Conservation (phyloP, 768 basidiomycete genomes). For the Tylopilus plumbeoviolaceoides region DNA sequence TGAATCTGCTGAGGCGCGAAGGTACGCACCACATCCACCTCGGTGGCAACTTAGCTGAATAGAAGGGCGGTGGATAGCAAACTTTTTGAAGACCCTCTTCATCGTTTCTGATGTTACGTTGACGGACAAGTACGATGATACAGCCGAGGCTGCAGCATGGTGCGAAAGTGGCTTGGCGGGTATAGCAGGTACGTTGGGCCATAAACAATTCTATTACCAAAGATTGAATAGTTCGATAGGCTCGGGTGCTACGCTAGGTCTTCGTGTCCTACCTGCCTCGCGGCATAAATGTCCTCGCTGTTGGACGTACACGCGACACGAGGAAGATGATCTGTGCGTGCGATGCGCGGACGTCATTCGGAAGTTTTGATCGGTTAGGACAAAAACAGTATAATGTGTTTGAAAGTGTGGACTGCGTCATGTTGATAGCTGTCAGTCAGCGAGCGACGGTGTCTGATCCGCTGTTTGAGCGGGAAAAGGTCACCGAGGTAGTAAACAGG, state of each 20-base stretch:
- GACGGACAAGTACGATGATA: constrained; percentile 41
- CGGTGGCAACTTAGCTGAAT: background rate
- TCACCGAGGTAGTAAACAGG: constrained; percentile 1
- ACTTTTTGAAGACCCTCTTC: constrained; percentile 67
- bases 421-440: background rate
- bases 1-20: constrained; percentile 45
- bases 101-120: constrained; percentile 72
- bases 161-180: constrained; percentile 40
- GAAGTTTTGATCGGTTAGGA: constrained; percentile 4
- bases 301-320: constrained; percentile 68
- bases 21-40: constrained; percentile 14
- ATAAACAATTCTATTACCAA: background rate
- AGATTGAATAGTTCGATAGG: constrained; percentile 1
- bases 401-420: background rate
- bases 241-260: constrained; percentile 28
- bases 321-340: constrained; percentile 52
- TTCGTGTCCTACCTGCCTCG: constrained; percentile 61
- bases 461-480: background rate
- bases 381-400: background rate
- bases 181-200: constrained; percentile 43
- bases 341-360: constrained; percentile 47
- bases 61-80: constrained; percentile 38
- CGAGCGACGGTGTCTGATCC: no score
- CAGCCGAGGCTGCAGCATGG: constrained; percentile 45
- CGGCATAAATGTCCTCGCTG: constrained; percentile 83